These are phyloP conservation scores for Raddia guianensis DNA, from an alignment of 176 grass and related monocot species.

Conservation along the genomic window DNA sequence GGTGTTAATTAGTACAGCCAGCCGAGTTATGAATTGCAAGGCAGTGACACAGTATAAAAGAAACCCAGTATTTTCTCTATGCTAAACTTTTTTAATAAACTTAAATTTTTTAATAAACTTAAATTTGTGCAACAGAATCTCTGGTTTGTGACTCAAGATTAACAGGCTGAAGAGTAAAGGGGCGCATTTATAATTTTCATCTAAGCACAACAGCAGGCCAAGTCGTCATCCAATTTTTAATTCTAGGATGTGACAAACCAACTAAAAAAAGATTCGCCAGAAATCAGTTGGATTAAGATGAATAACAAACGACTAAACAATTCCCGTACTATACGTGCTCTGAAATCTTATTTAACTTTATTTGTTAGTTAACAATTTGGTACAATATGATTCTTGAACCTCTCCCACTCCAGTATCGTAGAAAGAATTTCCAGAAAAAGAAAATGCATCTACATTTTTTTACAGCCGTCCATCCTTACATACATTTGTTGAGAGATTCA, in stretches of 20 bases:
- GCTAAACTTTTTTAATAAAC: too few species aligned
- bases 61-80: not conserved
- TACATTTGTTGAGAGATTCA: too few species aligned
- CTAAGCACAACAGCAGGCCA: not conserved
- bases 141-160: not conserved
- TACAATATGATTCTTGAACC: not conserved
- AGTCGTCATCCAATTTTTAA: constrained; percentile 40
- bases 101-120: not conserved
- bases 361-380: not conserved
- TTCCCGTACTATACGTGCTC: not conserved
- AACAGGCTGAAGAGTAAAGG: not conserved
- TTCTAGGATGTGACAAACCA: constrained; percentile 43
- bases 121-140: not conserved
- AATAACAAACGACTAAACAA: constrained; percentile 28
- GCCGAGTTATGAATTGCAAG: not conserved
- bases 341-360: not conserved
- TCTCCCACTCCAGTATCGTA: not conserved
- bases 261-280: constrained; percentile 41
- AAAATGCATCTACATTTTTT: too few species aligned
- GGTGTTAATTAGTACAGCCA: not conserved
- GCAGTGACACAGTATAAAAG: not conserved
- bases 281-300: constrained; percentile 38
- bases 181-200: not conserved
- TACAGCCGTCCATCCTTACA: too few species aligned
- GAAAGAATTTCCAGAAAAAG: not conserved